Base-by-base conservation (phyloP, 1,139 yeast genomes). In the Saccharomyces hybrid region DNA sequence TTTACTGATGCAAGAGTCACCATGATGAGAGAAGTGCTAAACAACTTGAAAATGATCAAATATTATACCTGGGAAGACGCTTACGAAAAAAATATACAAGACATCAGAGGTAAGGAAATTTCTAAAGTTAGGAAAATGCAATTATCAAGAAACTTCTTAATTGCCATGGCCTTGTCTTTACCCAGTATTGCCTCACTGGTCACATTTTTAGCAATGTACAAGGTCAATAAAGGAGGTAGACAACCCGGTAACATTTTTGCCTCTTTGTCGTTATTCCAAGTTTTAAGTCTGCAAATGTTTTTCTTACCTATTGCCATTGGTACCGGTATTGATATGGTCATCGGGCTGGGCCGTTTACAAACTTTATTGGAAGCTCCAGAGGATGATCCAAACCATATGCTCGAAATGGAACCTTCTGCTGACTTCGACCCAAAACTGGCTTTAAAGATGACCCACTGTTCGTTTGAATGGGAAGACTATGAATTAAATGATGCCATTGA, bases 181-280 rank as follows among this genome's bases (percentile, higher is more conserved):
- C 85, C 95, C 0, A 76, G 80, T 19, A 69, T 87, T 58, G 81
- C 91, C 0, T 85, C 95, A 2, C 77, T 86, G 79, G 75, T 83
- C 2, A 79, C 96, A 0, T 90, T 89, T 65, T 79, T 89, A 60
- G 84, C 83, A 0, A 72, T 87, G 61, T 84, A 84, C 61, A 82
- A 78, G 47, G 71, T 83, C 4, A 72, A 77, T 49, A 71, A 75
- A 26, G 65, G 64, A n/a, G 75, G 72, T 24, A 77, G 81, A 60
- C 48, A 51, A 57, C 84, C 95, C 1, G 91, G 89, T 2, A 73
- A 78, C 38, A 82, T 89, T n/a, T 90, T 90, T 66, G 80, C 96
- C 0, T 85, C 96, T 11, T 75, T 90, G 53, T 79, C 95, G 0
- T 76, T 88, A 55, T 90, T 89, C 74, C 84, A 84, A 61, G 78